phyloP scores from a whole-genome alignment of 1,284 basidiomycete species.

The Ganoderma sinense region DNA sequence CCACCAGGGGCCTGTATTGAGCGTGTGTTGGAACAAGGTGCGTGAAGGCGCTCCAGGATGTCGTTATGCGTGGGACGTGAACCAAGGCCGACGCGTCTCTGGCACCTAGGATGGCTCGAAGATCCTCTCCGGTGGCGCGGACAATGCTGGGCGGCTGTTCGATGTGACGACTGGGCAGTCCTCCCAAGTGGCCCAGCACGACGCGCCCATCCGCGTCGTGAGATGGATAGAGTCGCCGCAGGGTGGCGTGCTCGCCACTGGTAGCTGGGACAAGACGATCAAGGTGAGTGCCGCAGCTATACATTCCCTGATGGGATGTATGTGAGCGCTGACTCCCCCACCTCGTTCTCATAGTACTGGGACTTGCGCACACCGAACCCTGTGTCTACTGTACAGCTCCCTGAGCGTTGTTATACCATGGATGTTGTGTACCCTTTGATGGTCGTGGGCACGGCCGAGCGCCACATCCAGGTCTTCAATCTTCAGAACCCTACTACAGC shows the following conservation, averaged over 20 bases:
- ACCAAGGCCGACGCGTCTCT: neutral
- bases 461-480: slow-evolving; percentile 90
- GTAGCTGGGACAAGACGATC: slow-evolving; percentile 92
- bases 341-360: slow-evolving; percentile 78
- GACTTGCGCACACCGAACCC: slow-evolving; percentile 81
- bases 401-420: slow-evolving; percentile 91
- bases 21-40: slow-evolving; percentile 85
- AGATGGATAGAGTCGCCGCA: slow-evolving; percentile 78
- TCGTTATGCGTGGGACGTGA: neutral
- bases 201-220: slow-evolving; percentile 82
- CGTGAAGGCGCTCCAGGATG: slow-evolving; percentile 14
- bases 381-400: slow-evolving; percentile 80
- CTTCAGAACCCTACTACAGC: slow-evolving; percentile 80
- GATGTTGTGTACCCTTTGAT: slow-evolving; percentile 88
- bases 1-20: slow-evolving; percentile 86
- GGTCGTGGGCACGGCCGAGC: slow-evolving; percentile 94
- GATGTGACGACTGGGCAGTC: slow-evolving; percentile 80
- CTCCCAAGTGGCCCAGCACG: slow-evolving; percentile 83
- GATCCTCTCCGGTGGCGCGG: slow-evolving; percentile 86
- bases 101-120: slow-evolving; percentile 75
- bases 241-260: slow-evolving; percentile 80
- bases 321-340: neutral
- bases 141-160: slow-evolving; percentile 85
- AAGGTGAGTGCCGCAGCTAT: slow-evolving; percentile 58
- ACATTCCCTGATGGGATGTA: neutral